phyloP scores from a whole-genome alignment of 2,329 filamentous ascomycete genomes.

The Magnaporthiopsis incrustans region DNA sequence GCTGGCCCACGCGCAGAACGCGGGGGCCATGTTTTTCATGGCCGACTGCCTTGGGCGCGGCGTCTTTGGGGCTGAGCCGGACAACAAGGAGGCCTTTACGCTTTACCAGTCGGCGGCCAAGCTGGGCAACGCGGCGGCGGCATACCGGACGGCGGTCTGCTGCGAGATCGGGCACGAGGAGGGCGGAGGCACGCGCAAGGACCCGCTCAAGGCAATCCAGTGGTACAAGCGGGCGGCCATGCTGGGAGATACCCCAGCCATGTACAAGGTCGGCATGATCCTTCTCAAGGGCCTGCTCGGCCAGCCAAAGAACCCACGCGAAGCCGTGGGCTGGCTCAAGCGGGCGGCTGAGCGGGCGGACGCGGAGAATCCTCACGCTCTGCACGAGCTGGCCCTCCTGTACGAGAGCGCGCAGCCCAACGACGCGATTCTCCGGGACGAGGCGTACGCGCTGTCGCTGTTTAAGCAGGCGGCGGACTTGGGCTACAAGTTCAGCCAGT shows the following conservation, averaged over 20 bases:
- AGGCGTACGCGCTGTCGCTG: conserved; percentile 69
- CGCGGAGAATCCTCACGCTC: conserved; percentile 82
- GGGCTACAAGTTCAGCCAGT: conserved; percentile 93
- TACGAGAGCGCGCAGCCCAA: conserved; percentile 58
- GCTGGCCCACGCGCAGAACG: conserved; percentile 61
- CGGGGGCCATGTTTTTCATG: conserved; percentile 87
- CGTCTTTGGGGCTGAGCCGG: conserved; percentile 66
- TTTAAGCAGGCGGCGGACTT: conserved; percentile 81
- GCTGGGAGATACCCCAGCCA: conserved; percentile 82
- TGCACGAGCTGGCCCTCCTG: conserved; percentile 74
- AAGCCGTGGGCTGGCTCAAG: conserved; percentile 89
- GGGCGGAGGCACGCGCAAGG: conserved; percentile 83
- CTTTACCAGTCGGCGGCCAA: conserved; percentile 94
- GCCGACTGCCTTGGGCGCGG: conserved; percentile 86
- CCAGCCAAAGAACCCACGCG: conserved; percentile 70
- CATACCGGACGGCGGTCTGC: conserved; percentile 92
- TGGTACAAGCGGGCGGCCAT: conserved; percentile 95
- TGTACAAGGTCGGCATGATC: conserved; percentile 99
- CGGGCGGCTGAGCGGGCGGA: conserved; percentile 84
- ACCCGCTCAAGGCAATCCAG: conserved; percentile 89
- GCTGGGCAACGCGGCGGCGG: conserved; percentile 73
- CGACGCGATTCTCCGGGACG: conserved; percentile 72
- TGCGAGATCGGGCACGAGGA: conserved; percentile 95
- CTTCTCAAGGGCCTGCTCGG: conserved; percentile 88
- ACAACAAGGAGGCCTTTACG: conserved; percentile 87